Conservation (phyloP, 352 stramenopile species). For the Phytophthora pseudosyringae region DNA sequence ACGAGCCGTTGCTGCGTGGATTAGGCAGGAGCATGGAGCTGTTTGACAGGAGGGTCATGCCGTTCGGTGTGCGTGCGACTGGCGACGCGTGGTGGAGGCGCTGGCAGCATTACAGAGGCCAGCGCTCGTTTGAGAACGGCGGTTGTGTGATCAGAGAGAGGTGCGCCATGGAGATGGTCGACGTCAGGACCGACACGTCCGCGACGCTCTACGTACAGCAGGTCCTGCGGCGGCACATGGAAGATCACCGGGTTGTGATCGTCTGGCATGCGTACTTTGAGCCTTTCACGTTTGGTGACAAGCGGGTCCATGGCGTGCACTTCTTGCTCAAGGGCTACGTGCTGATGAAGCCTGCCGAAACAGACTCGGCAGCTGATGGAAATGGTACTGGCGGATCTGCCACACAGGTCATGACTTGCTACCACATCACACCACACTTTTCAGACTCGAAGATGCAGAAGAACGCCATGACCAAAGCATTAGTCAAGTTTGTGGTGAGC, state of each 20-base stretch:
- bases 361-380: background rate
- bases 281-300: constrained; percentile 49
- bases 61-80: constrained; percentile 41
- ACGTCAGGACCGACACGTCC: constrained; percentile 44
- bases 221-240: constrained; percentile 52
- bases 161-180: constrained; percentile 57
- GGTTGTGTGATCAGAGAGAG: constrained; percentile 55
- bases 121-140: constrained; percentile 11
- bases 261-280: constrained; percentile 61
- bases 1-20: constrained; percentile 28
- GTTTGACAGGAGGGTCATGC: constrained; percentile 35
- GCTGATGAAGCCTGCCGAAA: constrained; percentile 12
- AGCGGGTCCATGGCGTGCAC: constrained; percentile 35
- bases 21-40: constrained; percentile 38
- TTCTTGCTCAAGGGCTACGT: constrained; percentile 22
- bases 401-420: constrained; percentile 43
- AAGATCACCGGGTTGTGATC: constrained; percentile 55
- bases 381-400: background rate
- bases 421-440: constrained; percentile 51
- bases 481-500: constrained; percentile 51
- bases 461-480: constrained; percentile 28
- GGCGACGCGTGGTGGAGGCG: constrained; percentile 44
- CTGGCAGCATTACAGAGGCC: constrained; percentile 33
- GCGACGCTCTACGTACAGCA: constrained; percentile 58
- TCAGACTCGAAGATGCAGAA: constrained; percentile 28